Evolutionary conservation across 2,329 filamentous ascomycete species (phyloP).

Genomic region (Hymenoscyphus scutula): DNA sequence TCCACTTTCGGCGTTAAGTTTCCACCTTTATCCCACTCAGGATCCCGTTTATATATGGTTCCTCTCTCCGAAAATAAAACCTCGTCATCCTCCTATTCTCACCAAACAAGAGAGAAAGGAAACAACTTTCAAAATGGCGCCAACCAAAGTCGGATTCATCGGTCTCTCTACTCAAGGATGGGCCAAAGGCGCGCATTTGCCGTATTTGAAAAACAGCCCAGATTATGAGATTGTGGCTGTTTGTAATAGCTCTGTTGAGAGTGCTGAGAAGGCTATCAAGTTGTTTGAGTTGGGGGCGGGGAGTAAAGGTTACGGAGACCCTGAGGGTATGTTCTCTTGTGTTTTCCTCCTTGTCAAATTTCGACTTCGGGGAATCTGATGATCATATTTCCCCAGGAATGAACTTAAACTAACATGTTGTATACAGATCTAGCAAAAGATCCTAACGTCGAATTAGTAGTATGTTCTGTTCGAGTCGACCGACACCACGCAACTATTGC

Average conservation of each 20-base stretch:
- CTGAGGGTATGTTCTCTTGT: conserved; percentile 30
- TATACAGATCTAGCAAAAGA: conserved; percentile 44
- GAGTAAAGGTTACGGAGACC: conserved; percentile 44
- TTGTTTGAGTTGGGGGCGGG: conserved; percentile 38
- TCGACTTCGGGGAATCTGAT: too few species aligned
- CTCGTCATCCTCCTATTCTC: too few species aligned
- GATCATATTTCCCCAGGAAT: too few species aligned
- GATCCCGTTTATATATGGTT: too few species aligned
- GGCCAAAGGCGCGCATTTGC: conserved; percentile 40
- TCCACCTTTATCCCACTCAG: too few species aligned
- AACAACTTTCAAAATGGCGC: conserved; percentile 20
- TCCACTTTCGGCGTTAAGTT: too few species aligned
- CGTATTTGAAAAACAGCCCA: conserved; percentile 23
- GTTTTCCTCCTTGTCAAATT: neutral
- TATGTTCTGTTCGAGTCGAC: conserved; percentile 45
- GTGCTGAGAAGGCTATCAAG: conserved; percentile 43
- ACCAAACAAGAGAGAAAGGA: neutral
- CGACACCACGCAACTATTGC: conserved; percentile 42
- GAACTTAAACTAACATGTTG: conserved; percentile 2
- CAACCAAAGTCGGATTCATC: conserved; percentile 27
- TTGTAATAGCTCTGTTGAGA: conserved; percentile 46
- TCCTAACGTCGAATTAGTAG: conserved; percentile 47
- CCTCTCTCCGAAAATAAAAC: too few species aligned
- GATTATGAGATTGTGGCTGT: conserved; percentile 49
- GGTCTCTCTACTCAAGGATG: conserved; percentile 33